Evolutionary conservation across 106 monocot species (phyloP).

Genomic region (Apostasia ramifera): DNA sequence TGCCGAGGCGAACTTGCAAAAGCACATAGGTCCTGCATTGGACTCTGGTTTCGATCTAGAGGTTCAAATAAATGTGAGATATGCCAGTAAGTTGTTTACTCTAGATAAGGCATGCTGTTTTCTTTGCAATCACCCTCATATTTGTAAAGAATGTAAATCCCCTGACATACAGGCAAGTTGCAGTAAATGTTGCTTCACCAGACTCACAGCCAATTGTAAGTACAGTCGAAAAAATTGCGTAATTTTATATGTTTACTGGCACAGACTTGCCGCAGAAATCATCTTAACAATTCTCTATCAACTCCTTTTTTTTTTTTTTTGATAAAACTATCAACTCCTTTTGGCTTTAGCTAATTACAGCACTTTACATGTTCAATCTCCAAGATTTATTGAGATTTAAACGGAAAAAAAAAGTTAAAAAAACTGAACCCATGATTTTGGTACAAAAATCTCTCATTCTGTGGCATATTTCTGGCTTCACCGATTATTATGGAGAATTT

Average conservation of each 20-base stretch:
- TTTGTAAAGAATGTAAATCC: not conserved
- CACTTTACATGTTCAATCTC: too few species aligned
- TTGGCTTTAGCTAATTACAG: too few species aligned
- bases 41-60: constrained; percentile 68
- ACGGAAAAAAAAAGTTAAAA: too few species aligned
- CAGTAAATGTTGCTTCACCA: constrained; percentile 64
- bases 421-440: too few species aligned
- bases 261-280: too few species aligned
- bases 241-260: too few species aligned
- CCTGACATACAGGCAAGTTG: constrained; percentile 50
- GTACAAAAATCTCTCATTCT: not conserved
- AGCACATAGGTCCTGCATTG: constrained; percentile 74
- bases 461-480: constrained; percentile 5
- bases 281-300: too few species aligned
- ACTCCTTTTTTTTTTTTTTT: too few species aligned
- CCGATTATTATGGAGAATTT: constrained; percentile 6
- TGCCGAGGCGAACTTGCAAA: constrained; percentile 85
- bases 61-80: constrained; percentile 96
- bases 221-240: not conserved
- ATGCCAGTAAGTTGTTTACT: constrained; percentile 68
- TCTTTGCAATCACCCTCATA: not conserved
- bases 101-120: not conserved
- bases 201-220: constrained; percentile 72
- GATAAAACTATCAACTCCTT: too few species aligned
- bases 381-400: too few species aligned